A percentile compares a stretch with the other conserved stretches of the same genome.
Evolutionary conservation across 208 protist genomes (phyloP).

Genomic region (Trypanosoma brucei): DNA sequence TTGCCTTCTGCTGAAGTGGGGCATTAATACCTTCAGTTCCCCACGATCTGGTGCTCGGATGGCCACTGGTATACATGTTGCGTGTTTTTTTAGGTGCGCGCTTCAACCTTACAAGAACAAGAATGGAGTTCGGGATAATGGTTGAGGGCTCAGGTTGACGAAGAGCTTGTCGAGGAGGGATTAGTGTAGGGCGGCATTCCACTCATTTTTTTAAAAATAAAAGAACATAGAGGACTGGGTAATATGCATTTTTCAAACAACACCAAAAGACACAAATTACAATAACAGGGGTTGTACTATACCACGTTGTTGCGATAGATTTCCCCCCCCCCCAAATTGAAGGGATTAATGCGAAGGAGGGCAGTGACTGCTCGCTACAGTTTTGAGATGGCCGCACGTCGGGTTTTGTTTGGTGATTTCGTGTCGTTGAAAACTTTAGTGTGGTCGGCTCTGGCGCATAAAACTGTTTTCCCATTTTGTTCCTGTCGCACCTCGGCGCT

Average conservation of each 20-base stretch:
- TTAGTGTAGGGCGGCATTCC: neutral
- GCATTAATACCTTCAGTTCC: conserved; percentile 20
- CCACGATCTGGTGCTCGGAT: conserved; percentile 60
- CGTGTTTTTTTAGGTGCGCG: neutral
- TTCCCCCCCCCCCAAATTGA: neutral
- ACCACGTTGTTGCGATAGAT: too few relatives aligned
- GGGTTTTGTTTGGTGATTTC: too few relatives aligned
- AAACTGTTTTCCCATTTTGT: neutral
- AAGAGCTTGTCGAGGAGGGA: neutral
- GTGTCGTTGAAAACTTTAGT: neutral
- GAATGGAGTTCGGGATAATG: too few relatives aligned
- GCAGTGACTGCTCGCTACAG: conserved; percentile 2
- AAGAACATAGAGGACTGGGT: too few relatives aligned
- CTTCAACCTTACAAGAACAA: too few relatives aligned
- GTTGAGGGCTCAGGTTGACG: too few relatives aligned
- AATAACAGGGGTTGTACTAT: too few relatives aligned
- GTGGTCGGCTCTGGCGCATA: conserved; percentile 16
- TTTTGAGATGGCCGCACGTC: neutral
- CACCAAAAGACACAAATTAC: too few relatives aligned
- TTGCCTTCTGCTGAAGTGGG: conserved; percentile 11
- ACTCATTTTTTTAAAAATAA: neutral
- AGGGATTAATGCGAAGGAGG: neutral
- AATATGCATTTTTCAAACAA: too few relatives aligned
- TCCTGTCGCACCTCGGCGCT: conserved; percentile 9
- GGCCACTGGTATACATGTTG: conserved; percentile 45